These are phyloP conservation scores for Colletotrichum siamense DNA, from an alignment of 2,329 filamentous ascomycete genomes.

Conservation along the genomic window DNA sequence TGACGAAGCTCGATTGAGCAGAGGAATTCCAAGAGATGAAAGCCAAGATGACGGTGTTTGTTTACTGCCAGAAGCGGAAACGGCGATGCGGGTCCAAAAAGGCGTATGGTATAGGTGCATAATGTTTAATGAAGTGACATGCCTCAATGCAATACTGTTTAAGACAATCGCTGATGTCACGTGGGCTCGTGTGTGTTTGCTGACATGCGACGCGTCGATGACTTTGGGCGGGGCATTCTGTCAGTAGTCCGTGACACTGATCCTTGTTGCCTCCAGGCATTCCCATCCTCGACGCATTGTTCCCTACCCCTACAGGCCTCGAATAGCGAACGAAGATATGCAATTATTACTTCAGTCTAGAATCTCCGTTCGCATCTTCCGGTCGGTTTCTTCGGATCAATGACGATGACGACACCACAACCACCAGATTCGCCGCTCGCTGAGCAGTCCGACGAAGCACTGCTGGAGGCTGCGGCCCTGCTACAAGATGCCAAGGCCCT, in stretches of 20 bases:
- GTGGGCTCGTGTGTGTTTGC: neutral
- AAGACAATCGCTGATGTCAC: neutral
- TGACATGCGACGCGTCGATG: neutral
- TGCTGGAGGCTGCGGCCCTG: neutral
- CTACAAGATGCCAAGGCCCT: neutral
- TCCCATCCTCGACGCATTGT: neutral
- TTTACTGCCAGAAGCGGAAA: neutral
- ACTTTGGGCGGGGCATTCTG: neutral
- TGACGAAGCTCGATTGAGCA: neutral
- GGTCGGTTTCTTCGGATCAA: neutral
- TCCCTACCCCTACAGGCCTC: neutral
- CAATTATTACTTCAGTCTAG: neutral
- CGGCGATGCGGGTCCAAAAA: neutral
- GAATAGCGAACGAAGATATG: neutral
- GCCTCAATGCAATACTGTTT: neutral
- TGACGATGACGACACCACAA: constrained; percentile 20
- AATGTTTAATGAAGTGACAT: constrained; percentile 3
- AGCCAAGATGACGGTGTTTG: neutral
- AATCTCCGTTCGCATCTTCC: neutral
- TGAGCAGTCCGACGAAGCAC: neutral
- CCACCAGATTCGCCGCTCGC: neutral
- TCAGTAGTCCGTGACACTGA: neutral
- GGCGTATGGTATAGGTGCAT: neutral
- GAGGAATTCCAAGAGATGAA: neutral
- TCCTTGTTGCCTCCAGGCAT: neutral